Base-by-base conservation (phyloP, 2,329 filamentous ascomycete genomes). In the Endoconidiophora laricicola region DNA sequence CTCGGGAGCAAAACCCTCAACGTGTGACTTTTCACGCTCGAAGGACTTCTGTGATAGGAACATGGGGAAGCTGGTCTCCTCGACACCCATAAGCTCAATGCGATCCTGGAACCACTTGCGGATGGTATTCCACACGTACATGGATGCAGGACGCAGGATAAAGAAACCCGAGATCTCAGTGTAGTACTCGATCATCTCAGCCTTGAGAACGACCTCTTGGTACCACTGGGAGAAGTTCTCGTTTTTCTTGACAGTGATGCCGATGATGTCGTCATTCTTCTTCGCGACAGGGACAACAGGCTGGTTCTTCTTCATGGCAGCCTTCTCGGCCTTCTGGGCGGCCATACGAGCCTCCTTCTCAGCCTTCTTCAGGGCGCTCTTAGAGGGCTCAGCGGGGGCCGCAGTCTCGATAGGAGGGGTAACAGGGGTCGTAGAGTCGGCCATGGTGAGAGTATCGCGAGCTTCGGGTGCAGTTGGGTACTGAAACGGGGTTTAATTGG, bases 111-210 rank as follows among this genome's bases (percentile, higher is more conserved):
- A 82, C 76, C 76, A 81, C 58, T 76, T 75, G 59, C 76, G 73
- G 55, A 82, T 81, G 26, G 69, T 68, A 60, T 71, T 74, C 78
- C 78, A 81, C 59, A 81, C 74, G 63, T 78, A 73, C 77, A 81
- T 81, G 55, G 75, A 69, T 33, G 74, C 65, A 48, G 77, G 80
- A 55, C 86, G 88, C 64, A 94, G 76, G 63, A 96, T 91, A 66
- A 94, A 96, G 70, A 93, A 95, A 45, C 88, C 86, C n/a, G 88
- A 86, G 55, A 96, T 90, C 68, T 94, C 84, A 61, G 66, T 70
- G 63, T 95, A 96, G 76, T 95, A 98, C 61, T 94, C 88, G 60
- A 96, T 81, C 83, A 98, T 85, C 64, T 95, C 86, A 59, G 86
- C 86, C 76, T 98, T 98, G 61, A 88, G 80, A 52, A 98, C 83